Percentiles rank a stretch among this genome's conserved stretches.
Conservation (phyloP, 2,329 filamentous ascomycete species). For the Thelonectria blattea region DNA sequence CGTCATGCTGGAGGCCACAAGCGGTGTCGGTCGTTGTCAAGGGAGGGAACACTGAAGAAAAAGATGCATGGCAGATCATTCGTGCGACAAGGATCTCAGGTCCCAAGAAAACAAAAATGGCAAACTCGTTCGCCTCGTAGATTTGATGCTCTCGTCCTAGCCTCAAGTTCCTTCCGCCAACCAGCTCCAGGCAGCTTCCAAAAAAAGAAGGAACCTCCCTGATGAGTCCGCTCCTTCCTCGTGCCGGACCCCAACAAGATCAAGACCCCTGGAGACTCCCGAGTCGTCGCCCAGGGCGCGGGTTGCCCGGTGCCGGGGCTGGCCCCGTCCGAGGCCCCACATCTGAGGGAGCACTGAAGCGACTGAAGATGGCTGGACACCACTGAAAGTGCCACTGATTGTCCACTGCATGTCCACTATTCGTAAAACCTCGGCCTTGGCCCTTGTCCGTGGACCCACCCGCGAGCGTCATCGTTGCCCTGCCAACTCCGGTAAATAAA, state of each 20-base stretch:
- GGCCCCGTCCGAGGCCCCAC: slow-evolving; percentile 1
- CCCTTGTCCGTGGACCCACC: slow-evolving; percentile 16
- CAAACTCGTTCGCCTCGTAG: background rate
- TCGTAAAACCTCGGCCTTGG: background rate
- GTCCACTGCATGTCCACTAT: background rate
- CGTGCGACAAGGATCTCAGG: slow-evolving; percentile 21
- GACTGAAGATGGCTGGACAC: background rate
- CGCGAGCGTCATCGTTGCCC: slow-evolving; percentile 33
- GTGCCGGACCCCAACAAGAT: background rate
- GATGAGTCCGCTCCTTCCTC: slow-evolving; percentile 6
- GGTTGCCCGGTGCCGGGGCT: slow-evolving; percentile 31
- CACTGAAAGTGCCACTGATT: background rate
- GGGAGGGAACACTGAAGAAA: background rate
- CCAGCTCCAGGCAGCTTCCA: slow-evolving; percentile 14
- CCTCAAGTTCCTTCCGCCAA: background rate
- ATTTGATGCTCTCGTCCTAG: background rate
- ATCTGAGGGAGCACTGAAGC: background rate
- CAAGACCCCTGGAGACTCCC: background rate
- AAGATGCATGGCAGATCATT: slow-evolving; percentile 30
- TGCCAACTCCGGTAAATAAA: slow-evolving; percentile 37
- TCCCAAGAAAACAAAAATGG: background rate
- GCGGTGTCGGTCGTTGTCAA: slow-evolving; percentile 27
- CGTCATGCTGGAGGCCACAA: slow-evolving; percentile 11
- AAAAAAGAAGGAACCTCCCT: background rate
- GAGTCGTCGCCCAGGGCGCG: slow-evolving; percentile 17